A percentile compares a stretch with the other conserved stretches of the same genome.
Evolutionary conservation across 495 filamentous ascomycete species (phyloP).

Genomic region (Neurospora pannonica): DNA sequence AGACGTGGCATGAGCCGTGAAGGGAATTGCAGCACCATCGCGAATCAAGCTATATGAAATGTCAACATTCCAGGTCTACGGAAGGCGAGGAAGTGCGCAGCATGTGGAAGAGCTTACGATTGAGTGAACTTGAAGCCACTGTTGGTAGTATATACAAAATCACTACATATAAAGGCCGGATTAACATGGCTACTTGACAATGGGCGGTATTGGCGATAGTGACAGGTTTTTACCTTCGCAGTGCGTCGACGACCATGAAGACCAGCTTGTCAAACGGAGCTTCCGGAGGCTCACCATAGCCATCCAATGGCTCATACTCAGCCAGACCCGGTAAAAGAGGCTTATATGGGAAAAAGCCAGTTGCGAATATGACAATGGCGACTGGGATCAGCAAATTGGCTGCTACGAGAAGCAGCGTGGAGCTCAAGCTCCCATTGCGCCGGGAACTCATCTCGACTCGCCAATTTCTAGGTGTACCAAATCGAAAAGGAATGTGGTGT

Average conservation of each 20-base stretch:
- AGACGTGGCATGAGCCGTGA: slow-evolving; percentile 90
- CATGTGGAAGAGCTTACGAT: slow-evolving; percentile 45
- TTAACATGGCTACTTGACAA: not conserved
- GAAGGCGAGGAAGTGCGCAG: not conserved
- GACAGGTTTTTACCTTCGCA: slow-evolving; percentile 57
- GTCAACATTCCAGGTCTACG: not conserved
- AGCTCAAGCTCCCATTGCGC: slow-evolving; percentile 23
- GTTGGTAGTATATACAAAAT: slow-evolving; percentile 78
- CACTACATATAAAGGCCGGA: slow-evolving; percentile 41
- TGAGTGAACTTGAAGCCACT: slow-evolving; percentile 89
- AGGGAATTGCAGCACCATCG: slow-evolving; percentile 74
- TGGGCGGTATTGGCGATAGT: slow-evolving; percentile 2
- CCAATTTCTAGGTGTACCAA: not conserved
- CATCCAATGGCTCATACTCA: slow-evolving; percentile 39
- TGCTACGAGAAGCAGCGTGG: slow-evolving; percentile 41
- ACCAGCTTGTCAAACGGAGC: slow-evolving; percentile 79
- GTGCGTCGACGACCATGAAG: slow-evolving; percentile 96
- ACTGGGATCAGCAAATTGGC: slow-evolving; percentile 71
- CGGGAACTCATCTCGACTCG: slow-evolving; percentile 17
- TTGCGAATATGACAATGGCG: slow-evolving; percentile 72
- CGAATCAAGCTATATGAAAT: slow-evolving; percentile 59
- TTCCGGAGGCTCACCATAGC: slow-evolving; percentile 40
- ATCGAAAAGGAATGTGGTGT: not conserved
- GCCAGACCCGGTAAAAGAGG: slow-evolving; percentile 80
- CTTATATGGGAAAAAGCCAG: slow-evolving; percentile 97